A percentile compares a stretch with the other conserved stretches of the same genome.
phyloP scores from a whole-genome alignment of 2,329 filamentous ascomycete genomes.

The Dactylonectria macrodidyma region DNA sequence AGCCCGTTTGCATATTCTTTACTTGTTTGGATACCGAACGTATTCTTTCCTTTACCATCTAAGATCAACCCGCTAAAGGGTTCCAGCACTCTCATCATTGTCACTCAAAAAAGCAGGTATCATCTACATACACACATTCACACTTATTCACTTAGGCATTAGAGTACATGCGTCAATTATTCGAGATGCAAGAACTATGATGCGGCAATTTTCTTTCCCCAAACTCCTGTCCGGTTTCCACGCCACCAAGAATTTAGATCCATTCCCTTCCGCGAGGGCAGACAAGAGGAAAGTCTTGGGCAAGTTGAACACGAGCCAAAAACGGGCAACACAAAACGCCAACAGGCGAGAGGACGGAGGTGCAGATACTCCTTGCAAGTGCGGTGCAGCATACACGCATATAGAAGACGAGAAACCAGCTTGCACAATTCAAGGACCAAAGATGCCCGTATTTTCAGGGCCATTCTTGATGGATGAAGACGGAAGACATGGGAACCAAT shows the following conservation, averaged over 20 bases:
- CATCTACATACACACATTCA: neutral
- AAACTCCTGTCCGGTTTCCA: conserved; percentile 24
- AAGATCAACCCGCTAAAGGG: neutral
- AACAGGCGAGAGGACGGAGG: conserved; percentile 9
- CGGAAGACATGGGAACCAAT: conserved; percentile 7
- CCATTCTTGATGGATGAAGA: conserved; percentile 15
- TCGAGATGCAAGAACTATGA: conserved; percentile 9
- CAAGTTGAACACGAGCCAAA: conserved; percentile 20
- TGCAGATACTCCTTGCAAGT: conserved; percentile 1
- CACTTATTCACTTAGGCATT: neutral
- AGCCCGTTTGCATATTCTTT: neutral
- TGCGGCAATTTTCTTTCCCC: conserved; percentile 22
- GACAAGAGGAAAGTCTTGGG: conserved; percentile 19
- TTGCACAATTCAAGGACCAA: conserved; percentile 23
- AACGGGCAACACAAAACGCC: conserved; percentile 25
- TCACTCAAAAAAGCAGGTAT: neutral
- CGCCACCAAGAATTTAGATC: conserved; percentile 17
- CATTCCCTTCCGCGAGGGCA: conserved; percentile 23
- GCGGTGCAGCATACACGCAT: conserved; percentile 19
- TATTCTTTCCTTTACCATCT: neutral
- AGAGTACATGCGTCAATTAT: conserved; percentile 4
- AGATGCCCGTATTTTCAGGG: conserved; percentile 13
- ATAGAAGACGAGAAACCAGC: conserved; percentile 20
- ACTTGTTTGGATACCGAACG: neutral
- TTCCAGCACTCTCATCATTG: neutral